Base-by-base conservation (phyloP, 805 yeast genomes). In the Ogataea trehalophila region DNA sequence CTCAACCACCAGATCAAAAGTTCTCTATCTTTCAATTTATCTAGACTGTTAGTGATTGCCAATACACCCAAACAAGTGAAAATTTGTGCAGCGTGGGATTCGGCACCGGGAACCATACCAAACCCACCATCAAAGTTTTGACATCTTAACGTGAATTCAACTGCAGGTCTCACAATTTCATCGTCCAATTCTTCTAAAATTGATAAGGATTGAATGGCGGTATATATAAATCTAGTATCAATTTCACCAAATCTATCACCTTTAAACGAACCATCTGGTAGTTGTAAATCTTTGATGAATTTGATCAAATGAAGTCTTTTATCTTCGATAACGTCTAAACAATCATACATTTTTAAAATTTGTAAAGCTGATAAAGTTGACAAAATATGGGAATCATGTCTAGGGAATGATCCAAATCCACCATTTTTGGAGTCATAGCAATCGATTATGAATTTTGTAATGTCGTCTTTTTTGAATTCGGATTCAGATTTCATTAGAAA, bases 101-200 rank as follows among this genome's bases (percentile, higher is more conserved):
- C 99, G 0, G 96, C 92, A 0, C 96, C 97, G 0, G 99, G 98
- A 8, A 81, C 80, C 67, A 87, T 72, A 0, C 99, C 99, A 72
- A 86, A 94, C 0, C 95, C 96, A 4, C 99, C 99, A 63, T 94
- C 99, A 61, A 89, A 92, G 64, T 94, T 94, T 52, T 77, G 83
- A 66, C 99, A 94, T 35, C 61, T 60, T 44, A 76, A 55, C 2
- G 92, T 77, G 66, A 81, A 92, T 0, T 69, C 69, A 1, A 80
- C 82, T 0, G 96, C 89, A 0, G 79, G 79, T 15, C 77, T 79
- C 4, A 60, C 65, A 9, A 77, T 60, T 2, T 75, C 73, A 6
- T 76, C 70, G 20, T 53, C 52, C 51, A 92, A 69, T 48, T 69
- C 76, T 8, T 81, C 92, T 34, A 92, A 63, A 4, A 92, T 73